Percentiles rank a stretch among this genome's conserved stretches.
Conservation (phyloP, 2,329 filamentous ascomycete species). For the Phyllosticta paracitricarpa region DNA sequence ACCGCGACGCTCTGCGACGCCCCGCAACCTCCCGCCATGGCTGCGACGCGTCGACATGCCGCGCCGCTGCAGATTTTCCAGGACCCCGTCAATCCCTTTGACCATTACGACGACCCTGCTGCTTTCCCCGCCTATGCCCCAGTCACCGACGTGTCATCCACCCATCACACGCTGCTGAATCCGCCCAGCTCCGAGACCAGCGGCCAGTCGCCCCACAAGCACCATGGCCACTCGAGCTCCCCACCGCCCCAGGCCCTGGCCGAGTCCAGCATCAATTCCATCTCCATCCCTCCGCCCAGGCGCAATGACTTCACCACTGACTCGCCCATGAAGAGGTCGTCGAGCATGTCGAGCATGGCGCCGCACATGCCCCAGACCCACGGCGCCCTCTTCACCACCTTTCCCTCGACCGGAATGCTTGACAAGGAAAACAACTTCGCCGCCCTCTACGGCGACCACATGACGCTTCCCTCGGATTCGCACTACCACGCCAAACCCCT, state of each 20-base stretch:
- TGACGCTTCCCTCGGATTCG: slow-evolving; percentile 38
- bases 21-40: slow-evolving; percentile 31
- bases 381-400: slow-evolving; percentile 45
- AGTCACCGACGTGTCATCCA: slow-evolving; percentile 37
- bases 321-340: slow-evolving; percentile 55
- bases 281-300: slow-evolving; percentile 56
- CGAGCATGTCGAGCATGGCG: slow-evolving; percentile 18
- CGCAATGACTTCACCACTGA: slow-evolving; percentile 49
- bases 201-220: slow-evolving; percentile 62
- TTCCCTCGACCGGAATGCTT: slow-evolving; percentile 34
- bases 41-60: slow-evolving; percentile 47
- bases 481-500: slow-evolving; percentile 34
- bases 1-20: slow-evolving; percentile 22
- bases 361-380: slow-evolving; percentile 30
- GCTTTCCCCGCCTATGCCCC: slow-evolving; percentile 38
- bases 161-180: slow-evolving; percentile 57
- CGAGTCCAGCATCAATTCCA: slow-evolving; percentile 55
- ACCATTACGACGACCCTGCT: slow-evolving; percentile 31
- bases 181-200: slow-evolving; percentile 44
- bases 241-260: slow-evolving; percentile 49
- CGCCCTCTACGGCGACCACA: slow-evolving; percentile 13
- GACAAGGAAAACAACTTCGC: slow-evolving; percentile 39
- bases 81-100: slow-evolving; percentile 38
- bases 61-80: slow-evolving; percentile 49
- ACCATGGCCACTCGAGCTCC: slow-evolving; percentile 46